These are phyloP conservation scores for Paxillus rubicundulus DNA, from an alignment of 768 basidiomycete genomes.

Conservation along the genomic window DNA sequence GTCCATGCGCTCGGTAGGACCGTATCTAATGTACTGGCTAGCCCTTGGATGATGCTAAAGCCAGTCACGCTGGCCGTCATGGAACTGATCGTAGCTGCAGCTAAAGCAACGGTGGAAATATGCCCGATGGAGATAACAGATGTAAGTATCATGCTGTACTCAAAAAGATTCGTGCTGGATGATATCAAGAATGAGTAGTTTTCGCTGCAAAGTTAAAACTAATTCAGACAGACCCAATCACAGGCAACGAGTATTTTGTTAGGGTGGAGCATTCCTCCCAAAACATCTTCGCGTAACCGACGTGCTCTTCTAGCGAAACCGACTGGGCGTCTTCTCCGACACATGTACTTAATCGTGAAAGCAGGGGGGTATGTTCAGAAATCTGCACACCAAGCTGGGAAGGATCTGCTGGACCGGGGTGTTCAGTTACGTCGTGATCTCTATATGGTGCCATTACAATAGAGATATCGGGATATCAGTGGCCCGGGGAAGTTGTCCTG, in stretches of 20 bases:
- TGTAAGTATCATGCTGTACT: conserved; percentile 79
- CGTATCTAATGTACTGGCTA: conserved; percentile 82
- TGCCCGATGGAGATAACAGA: conserved; percentile 86
- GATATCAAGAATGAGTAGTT: neutral
- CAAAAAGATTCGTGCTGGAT: conserved; percentile 67
- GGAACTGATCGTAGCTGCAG: conserved; percentile 67
- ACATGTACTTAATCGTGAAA: conserved; percentile 50
- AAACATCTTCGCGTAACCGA: conserved; percentile 31
- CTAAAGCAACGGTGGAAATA: conserved; percentile 81
- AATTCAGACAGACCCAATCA: conserved; percentile 52
- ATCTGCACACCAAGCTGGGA: neutral
- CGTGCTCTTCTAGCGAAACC: conserved; percentile 30
- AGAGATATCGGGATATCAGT: neutral
- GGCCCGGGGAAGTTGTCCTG: too few relatives aligned
- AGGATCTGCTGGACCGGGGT: neutral
- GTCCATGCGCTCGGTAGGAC: conserved; percentile 92
- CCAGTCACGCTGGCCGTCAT: conserved; percentile 59
- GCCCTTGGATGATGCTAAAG: conserved; percentile 70
- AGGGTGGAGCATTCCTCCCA: conserved; percentile 59
- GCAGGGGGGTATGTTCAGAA: conserved; percentile 52
- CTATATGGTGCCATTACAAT: neutral
- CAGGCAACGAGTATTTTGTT: conserved; percentile 60
- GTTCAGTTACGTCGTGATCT: neutral
- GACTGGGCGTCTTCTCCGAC: conserved; percentile 47
- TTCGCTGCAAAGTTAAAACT: neutral